These are phyloP conservation scores for Flueggea neowawraea DNA, from an alignment of 441 rosid species.

Conservation along the genomic window DNA sequence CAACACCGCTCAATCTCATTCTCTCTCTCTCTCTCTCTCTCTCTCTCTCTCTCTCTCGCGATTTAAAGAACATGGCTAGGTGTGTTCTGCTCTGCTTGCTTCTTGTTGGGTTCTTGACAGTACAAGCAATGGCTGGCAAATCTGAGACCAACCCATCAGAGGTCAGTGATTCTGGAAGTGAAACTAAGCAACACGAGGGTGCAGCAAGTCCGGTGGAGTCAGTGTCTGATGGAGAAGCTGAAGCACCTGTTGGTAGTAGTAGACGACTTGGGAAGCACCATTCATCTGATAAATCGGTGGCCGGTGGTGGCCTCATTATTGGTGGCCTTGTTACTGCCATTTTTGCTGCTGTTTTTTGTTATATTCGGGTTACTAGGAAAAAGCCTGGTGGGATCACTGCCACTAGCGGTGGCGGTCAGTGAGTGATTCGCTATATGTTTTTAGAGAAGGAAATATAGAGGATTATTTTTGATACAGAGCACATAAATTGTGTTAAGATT, in stretches of 20 bases:
- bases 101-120: conserved; percentile 25
- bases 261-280: conserved; percentile 48
- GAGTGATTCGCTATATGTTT: too few relatives aligned
- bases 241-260: conserved; percentile 28
- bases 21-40: too few relatives aligned
- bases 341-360: conserved; percentile 56
- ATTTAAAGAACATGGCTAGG: conserved; percentile 13
- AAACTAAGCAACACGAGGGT: conserved; percentile 6
- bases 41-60: too few relatives aligned
- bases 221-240: conserved; percentile 18
- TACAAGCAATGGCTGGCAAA: conserved; percentile 26
- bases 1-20: too few relatives aligned
- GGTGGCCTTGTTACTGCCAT: conserved; percentile 59
- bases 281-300: conserved; percentile 40
- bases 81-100: conserved; percentile 19
- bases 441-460: too few relatives aligned
- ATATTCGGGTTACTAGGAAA: conserved; percentile 58
- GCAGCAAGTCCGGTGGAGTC: conserved; percentile 6
- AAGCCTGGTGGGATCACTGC: neutral
- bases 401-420: too few relatives aligned
- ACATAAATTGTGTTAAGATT: too few relatives aligned
- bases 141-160: conserved; percentile 16
- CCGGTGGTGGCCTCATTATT: conserved; percentile 63
- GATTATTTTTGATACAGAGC: too few relatives aligned
- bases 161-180: conserved; percentile 10